Evolutionary conservation across 495 filamentous ascomycete genomes (phyloP), one percentile per base, ranked within the genome.

Genomic region (Daldinia concentrica): DNA sequence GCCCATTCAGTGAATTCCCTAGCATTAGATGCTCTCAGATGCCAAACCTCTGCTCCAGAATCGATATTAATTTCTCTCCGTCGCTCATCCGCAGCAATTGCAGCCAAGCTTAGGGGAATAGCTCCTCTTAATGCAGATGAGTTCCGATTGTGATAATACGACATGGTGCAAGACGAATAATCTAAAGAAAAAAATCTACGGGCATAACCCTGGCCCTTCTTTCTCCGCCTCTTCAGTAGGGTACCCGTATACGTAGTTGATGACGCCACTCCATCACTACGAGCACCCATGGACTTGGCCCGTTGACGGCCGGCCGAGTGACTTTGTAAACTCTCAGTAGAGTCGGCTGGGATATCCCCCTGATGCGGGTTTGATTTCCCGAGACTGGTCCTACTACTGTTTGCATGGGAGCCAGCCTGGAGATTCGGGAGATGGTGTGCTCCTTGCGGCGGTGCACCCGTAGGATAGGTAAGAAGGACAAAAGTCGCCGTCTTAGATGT

Each of bases 1-100:
- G 90, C 92, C 95, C 95, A 99, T 1, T 90, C 90, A 22, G 82
- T 84, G 79, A 97, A 99, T 51, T 98, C 96, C 63, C 89, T 90
- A 7, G 88, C 86, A 69, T 91, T 95, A 27, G 84, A 86, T 24
- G 95, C 93, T 67, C 90, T 90, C n/a, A 99, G 84, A 82, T 98
- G 95, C 95, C 95, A 99, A 9, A 99, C 87, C 78, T 99, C 95
- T 5, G 95, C 94, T 0, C 95, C 95, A 0, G 96, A 98, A 74
- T 99, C 95, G 56, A 99, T 93, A 14, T 92, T 97, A 29, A 99
- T 97, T 81, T 98, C 94, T 56, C 93, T 87, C 48, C 91, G 86
- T 74, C 90, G 88, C 72, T 93, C 92, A 74, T 95, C 94, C 17
- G 93, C 93, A 2, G 93, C 91, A 30, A 98, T 91, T 2, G 93